Conservation (phyloP, 2,329 filamentous ascomycete species). For the Paraconiothyrium brasiliense region DNA sequence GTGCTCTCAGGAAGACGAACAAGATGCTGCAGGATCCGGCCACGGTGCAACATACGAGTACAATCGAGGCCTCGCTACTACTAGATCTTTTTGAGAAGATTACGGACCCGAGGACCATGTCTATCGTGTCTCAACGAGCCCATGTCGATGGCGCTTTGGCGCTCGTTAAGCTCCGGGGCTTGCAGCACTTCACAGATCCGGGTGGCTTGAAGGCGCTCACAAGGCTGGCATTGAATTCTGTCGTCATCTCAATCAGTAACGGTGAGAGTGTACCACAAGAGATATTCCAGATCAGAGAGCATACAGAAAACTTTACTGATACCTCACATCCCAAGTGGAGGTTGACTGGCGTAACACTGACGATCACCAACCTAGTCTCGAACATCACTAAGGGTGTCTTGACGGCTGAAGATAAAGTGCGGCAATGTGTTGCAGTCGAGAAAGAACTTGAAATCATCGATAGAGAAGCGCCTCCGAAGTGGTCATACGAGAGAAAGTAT, state of each 20-base stretch:
- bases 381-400: slow-evolving; percentile 25
- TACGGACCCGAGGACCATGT: slow-evolving; percentile 20
- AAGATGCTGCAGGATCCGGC: slow-evolving; percentile 26
- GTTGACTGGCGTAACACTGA: slow-evolving; percentile 37
- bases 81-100: slow-evolving; percentile 43
- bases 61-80: slow-evolving; percentile 34
- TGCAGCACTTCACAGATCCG: slow-evolving; percentile 26
- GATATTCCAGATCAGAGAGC: slow-evolving; percentile 30
- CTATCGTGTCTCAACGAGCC: slow-evolving; percentile 23
- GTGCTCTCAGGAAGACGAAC: slow-evolving; percentile 34
- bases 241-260: slow-evolving; percentile 40
- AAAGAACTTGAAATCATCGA: slow-evolving; percentile 31
- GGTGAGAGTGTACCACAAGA: slow-evolving; percentile 28
- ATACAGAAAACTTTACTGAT: slow-evolving; percentile 34
- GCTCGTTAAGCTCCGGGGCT: slow-evolving; percentile 33
- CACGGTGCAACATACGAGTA: slow-evolving; percentile 23
- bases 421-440: slow-evolving; percentile 34
- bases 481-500: slow-evolving; percentile 24
- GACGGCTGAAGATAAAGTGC: slow-evolving; percentile 25
- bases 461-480: slow-evolving; percentile 28
- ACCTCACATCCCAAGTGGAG: slow-evolving; percentile 42
- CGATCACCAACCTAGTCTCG: slow-evolving; percentile 35
- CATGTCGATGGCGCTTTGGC: slow-evolving; percentile 39
- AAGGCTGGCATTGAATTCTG: slow-evolving; percentile 37
- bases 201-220: slow-evolving; percentile 27